A percentile compares a stretch with the other conserved stretches of the same genome.
Conservation (phyloP, 495 filamentous ascomycete species). For the Aspergillus affinis region DNA sequence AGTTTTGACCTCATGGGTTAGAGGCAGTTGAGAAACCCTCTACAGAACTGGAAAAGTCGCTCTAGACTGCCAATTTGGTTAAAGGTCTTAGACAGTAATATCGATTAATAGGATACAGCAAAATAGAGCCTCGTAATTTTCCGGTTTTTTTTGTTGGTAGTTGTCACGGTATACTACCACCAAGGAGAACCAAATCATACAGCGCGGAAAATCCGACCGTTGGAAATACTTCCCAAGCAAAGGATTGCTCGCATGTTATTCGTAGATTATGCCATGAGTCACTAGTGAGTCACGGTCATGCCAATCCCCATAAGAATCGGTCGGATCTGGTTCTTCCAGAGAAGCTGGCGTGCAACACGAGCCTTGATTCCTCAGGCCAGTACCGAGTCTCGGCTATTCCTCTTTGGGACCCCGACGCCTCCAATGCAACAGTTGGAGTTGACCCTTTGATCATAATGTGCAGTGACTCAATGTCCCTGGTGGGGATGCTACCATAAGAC, state of each 20-base stretch:
- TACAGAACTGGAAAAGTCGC: no score
- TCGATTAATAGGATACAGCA: no score
- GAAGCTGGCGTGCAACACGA: background rate
- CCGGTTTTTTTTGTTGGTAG: no score
- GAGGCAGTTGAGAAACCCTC: no score
- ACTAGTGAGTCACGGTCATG: background rate
- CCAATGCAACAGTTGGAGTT: no score
- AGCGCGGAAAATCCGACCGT: no score
- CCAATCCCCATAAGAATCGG: background rate
- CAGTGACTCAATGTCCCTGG: constrained; percentile 5
- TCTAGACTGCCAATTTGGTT: no score
- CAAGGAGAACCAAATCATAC: no score
- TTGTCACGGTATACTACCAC: no score
- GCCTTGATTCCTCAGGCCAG: constrained; percentile 11
- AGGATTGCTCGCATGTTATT: background rate
- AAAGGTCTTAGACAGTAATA: no score
- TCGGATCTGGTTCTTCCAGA: background rate
- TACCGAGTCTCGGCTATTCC: constrained; percentile 20
- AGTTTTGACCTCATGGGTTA: no score
- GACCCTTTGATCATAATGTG: background rate
- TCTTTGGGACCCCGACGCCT: constrained; percentile 33
- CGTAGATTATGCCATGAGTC: background rate
- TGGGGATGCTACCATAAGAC: background rate
- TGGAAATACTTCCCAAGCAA: background rate
- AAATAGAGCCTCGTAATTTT: no score